Evolutionary conservation across 345 rosid genomes (phyloP), one percentile per base, ranked within the genome.

Genomic region (Reutealis trisperma): DNA sequence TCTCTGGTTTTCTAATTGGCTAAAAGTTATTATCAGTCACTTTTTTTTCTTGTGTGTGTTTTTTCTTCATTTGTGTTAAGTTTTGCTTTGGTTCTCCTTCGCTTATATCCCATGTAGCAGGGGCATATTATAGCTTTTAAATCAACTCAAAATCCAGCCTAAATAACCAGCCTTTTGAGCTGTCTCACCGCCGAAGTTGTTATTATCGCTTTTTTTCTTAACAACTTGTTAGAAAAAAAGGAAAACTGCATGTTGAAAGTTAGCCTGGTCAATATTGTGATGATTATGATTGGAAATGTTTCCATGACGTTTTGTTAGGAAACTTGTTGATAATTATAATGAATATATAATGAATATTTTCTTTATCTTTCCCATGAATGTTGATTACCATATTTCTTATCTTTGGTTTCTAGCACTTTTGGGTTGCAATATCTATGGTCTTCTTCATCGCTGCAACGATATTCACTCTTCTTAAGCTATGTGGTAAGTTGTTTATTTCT

Each of bases 361-460:
- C n/a, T 41, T 25, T 49, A n/a, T 42, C 12, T 11, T 71, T 15
- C 27, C 7, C 3, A 41, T 41, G 19, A 42, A 69, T 70, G 65
- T 72, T 84, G 71, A 77, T 74, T 34, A 72, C 73, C 66, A 75
- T 84, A 73, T 74, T 64, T 74, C 66, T 41, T 27, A 67, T 81
- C 77, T 83, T 57, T 80, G 63, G 51, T 78, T 86, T 88, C 81
- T 80, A 94, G 98, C 97, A 94, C 80, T 94, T 94, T 41, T 93
- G 97, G 97, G 91, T 94, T 76, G 92, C 94, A 41, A 94, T 93
- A 87, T 90, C 97, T 52, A 90, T 88, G 97, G 90, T 94, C 82
- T 93, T 94, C 93, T 84, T 93, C 86, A 87, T 93, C 74, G 97
- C 95, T 51, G 98, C 97, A 14, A 88, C 97, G 61, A 80, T 88